Base-by-base conservation (phyloP, 2,329 filamentous ascomycete species). In the Penicillium capsulatum region DNA sequence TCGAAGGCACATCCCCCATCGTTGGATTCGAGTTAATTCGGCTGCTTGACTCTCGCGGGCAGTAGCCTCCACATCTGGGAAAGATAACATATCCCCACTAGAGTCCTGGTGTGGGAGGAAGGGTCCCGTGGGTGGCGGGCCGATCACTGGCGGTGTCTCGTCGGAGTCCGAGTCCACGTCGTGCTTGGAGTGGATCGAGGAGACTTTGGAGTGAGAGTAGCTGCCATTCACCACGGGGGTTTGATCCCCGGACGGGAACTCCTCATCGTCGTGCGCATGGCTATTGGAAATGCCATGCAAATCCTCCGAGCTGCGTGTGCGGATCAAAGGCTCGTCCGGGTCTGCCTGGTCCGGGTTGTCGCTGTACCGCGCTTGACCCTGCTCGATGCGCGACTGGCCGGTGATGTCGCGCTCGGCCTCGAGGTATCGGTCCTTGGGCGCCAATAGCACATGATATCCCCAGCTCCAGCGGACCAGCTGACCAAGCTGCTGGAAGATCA, bases 401-500 rank as follows among this genome's bases (percentile, higher is more conserved):
- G 27, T 46, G 3, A 60, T 61, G 15, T 60, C 65, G 27, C 65
- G 57, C 24, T 69, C 66, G 3, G 66, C 66, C 50, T 69, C 69
- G 32, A 69, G 55, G 44, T 71, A 71, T 15, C 71, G 66, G 13
- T 83, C 80, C 51, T 87, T 84, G 13, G 91, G 88, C 13, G 90
- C 90, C n/a, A 98, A 73, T 13, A 98, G 74, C 26, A 97, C 83
- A 56, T 95, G 89, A 65, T 95, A 97, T 8, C 92, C 92, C 92
- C 92, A 98, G 48, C 87, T 96, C 92, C 92, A 98, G 43, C 92
- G 80, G 14, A 98, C 83, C 17, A 97, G 73, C 66, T 98, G 92
- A 15, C 92, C 92, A 3, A 98, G 79, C 64, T 98, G 92, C 68
- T 98, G 92, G 69, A 98, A 98, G 52, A 98, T 94, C 46, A 98